Base-by-base conservation (phyloP, 768 basidiomycete genomes). In the Tephrocybe sp. region DNA sequence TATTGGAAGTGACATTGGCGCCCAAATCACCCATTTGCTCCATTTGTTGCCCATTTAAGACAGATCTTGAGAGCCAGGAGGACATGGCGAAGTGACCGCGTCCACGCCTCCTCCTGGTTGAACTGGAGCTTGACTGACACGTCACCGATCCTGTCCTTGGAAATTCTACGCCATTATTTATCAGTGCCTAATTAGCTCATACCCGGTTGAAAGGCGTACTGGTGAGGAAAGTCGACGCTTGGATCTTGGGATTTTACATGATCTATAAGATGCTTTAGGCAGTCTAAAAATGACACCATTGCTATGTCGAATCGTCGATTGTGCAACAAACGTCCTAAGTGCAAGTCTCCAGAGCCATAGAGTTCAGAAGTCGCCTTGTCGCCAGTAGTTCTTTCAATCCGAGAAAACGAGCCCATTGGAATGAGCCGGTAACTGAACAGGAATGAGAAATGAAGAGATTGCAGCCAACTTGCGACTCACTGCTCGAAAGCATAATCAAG, bases 281-380 rank as follows among this genome's bases (percentile, higher is more conserved):
- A 97, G 57, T 98, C 97, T 38, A 99, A 77, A 62, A 98, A 92
- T 9, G 92, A 91, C 10, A 96, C 92, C 90, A 98, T 95, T 2
- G 88, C 96, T 55, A 89, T 80, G 68, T 98, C 95, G 68, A 98
- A 99, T 14, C 96, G 83, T 35, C 95, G 84, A 62, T 98, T 98
- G 61, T 98, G 96, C 34, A 98, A 72, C 13, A 98, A 65, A 30
- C 95, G 84, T 2, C 91, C 89, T 48, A 96, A 75, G 56, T 93
- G 87, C 17, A 97, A 70, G 66, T 98, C 96, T 8, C 95, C 92
- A 3, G 95, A 97, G 10, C 93, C 95, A 62, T 97, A 95, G 43
- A 99, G 72, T 64, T 98, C 97, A 59, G 95, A 95, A 1, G 79
- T 79, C 16, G 86, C 79, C 68, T 92, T 92, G 64, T 92, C 90